phyloP scores from a whole-genome alignment of 306 rosid species.

The Gynostemma pentaphyllum region DNA sequence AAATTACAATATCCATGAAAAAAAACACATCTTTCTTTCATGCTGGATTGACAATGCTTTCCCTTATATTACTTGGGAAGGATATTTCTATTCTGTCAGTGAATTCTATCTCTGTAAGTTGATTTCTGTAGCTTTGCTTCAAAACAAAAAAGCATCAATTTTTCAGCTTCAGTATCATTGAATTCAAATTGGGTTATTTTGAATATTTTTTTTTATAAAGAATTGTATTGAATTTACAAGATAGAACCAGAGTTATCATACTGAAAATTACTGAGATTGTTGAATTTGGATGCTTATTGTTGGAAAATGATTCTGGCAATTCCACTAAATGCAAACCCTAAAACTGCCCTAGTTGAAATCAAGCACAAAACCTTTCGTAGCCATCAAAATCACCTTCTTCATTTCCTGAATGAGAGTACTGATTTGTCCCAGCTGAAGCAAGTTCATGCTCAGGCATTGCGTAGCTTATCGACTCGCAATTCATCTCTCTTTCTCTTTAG shows the following conservation, averaged over 20 bases:
- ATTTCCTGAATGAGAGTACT: constrained; percentile 26
- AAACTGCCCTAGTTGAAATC: constrained; percentile 4
- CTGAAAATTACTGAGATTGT: not conserved
- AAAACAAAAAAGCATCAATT: not conserved
- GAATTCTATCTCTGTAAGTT: not conserved
- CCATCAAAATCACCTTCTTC: constrained; percentile 29
- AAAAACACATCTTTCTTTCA: too few relatives aligned
- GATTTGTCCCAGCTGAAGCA: constrained; percentile 43
- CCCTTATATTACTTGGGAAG: not conserved
- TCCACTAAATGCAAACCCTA: constrained; percentile 14
- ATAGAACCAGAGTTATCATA: not conserved
- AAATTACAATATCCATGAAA: too few relatives aligned
- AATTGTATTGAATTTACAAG: too few relatives aligned
- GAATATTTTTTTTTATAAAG: too few relatives aligned
- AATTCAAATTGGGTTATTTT: too few relatives aligned
- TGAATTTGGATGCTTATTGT: not conserved
- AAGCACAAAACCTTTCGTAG: constrained; percentile 8
- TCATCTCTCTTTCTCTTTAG: constrained; percentile 36
- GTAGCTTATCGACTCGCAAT: constrained; percentile 27
- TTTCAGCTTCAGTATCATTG: not conserved
- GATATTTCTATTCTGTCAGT: not conserved
- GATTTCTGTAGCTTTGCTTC: not conserved
- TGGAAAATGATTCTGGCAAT: constrained; percentile 21
- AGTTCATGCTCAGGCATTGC: constrained; percentile 67
- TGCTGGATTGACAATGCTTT: not conserved